These are phyloP conservation scores for Dactylellina sp. DNA, from an alignment of 2,329 filamentous ascomycete species.

Conservation along the genomic window DNA sequence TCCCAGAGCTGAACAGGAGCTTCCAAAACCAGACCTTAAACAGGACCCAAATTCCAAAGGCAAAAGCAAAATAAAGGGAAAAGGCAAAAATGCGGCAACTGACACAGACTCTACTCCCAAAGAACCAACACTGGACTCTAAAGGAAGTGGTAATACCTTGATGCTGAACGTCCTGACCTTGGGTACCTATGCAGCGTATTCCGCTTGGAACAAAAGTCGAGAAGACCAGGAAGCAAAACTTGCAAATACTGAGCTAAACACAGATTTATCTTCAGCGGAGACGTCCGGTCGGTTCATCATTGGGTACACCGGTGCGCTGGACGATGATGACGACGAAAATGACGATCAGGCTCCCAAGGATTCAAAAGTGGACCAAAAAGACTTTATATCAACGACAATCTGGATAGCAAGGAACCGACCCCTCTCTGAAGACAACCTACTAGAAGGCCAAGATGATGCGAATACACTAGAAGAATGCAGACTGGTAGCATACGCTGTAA, in stretches of 20 bases:
- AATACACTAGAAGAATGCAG: constrained; percentile 58
- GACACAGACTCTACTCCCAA: constrained; percentile 10
- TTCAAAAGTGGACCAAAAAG: constrained; percentile 24
- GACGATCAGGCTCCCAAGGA: constrained; percentile 11
- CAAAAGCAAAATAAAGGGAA: constrained; percentile 30
- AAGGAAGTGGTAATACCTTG: constrained; percentile 44
- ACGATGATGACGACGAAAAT: constrained; percentile 44
- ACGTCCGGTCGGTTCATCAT: constrained; percentile 58
- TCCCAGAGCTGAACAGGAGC: constrained; percentile 10
- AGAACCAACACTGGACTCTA: constrained; percentile 22
- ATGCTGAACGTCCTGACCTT: constrained; percentile 59
- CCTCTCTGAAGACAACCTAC: background rate
- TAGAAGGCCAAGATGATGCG: constrained; percentile 34
- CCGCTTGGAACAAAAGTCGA: constrained; percentile 45
- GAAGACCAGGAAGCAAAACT: constrained; percentile 32
- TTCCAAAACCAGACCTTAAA: constrained; percentile 7
- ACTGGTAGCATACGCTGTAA: constrained; percentile 60
- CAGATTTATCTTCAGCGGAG: constrained; percentile 21
- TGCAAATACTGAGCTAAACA: constrained; percentile 3
- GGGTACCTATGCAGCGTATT: constrained; percentile 59
- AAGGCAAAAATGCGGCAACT: constrained; percentile 12
- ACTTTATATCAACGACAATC: constrained; percentile 44
- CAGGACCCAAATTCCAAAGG: constrained; percentile 18
- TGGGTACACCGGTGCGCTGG: constrained; percentile 59
- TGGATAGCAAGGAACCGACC: constrained; percentile 33